Conservation (phyloP, 2,329 filamentous ascomycete species). For the Nemania abortiva region DNA sequence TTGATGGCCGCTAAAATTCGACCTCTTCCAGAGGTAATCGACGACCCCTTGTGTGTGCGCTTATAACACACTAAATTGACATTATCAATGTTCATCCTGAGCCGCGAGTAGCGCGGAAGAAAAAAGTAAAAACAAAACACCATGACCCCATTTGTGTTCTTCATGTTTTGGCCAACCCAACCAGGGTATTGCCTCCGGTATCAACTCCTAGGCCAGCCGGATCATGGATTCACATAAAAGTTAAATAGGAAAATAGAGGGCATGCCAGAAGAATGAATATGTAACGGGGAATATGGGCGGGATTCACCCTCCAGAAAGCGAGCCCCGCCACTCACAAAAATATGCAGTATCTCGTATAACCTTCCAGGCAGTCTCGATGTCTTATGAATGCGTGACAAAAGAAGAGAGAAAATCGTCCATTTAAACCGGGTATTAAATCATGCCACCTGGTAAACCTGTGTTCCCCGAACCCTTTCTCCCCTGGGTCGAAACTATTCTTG, state of each 20-base stretch:
- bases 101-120: constrained; percentile 8
- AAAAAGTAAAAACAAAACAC: constrained; percentile 17
- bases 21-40: constrained; percentile 8
- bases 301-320: constrained; percentile 1
- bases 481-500: constrained; percentile 52
- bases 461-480: constrained; percentile 44
- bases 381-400: not conserved
- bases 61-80: constrained; percentile 6
- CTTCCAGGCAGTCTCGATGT: not conserved
- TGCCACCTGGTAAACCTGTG: constrained; percentile 57
- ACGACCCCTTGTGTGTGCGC: not conserved
- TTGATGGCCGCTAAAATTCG: constrained; percentile 18
- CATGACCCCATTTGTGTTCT: constrained; percentile 32
- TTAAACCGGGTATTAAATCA: constrained; percentile 55
- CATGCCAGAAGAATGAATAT: constrained; percentile 30
- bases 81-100: constrained; percentile 18
- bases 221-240: constrained; percentile 39
- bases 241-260: constrained; percentile 31
- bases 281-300: constrained; percentile 44
- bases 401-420: not conserved
- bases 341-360: not conserved
- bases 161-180: constrained; percentile 38
- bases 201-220: constrained; percentile 48
- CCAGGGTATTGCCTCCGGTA: constrained; percentile 37
- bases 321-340: not conserved